A percentile compares a stretch with the other conserved stretches of the same genome.
These are phyloP conservation scores for Thuidium tamariscinum DNA, from an alignment of 225 moss, liverwort and hornwort genomes.

Conservation along the genomic window DNA sequence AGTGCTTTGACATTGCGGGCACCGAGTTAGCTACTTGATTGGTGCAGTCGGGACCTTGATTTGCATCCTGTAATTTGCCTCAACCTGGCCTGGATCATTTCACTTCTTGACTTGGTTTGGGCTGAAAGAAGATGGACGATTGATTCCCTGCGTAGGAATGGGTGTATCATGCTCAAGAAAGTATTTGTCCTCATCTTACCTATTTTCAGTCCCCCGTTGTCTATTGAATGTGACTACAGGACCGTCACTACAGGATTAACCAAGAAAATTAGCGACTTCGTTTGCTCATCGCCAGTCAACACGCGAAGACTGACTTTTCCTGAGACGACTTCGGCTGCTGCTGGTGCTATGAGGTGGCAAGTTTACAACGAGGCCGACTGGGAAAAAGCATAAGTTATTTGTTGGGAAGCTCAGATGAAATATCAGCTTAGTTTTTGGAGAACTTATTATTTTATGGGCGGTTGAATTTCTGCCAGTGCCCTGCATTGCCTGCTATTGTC, in stretches of 20 bases:
- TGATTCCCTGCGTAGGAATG: background rate
- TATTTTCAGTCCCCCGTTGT: background rate
- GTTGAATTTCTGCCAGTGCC: background rate
- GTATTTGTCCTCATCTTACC: background rate
- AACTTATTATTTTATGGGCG: background rate
- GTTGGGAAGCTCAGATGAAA: background rate
- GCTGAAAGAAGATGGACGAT: background rate
- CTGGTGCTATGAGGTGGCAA: conserved; percentile 41
- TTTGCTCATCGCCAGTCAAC: conserved; percentile 6
- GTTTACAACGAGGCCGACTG: conserved; percentile 22
- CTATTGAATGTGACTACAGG: conserved; percentile 1
- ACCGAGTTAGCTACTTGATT: background rate
- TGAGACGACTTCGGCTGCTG: conserved; percentile 5
- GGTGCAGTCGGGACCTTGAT: background rate
- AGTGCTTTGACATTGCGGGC: background rate
- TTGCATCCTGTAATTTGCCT: background rate
- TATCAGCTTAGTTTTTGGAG: background rate
- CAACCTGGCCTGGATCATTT: background rate
- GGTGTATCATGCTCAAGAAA: background rate
- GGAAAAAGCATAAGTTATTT: conserved; percentile 20
- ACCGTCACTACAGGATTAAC: background rate
- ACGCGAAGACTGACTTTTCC: conserved; percentile 9
- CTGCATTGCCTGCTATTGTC: background rate
- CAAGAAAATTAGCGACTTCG: conserved; percentile 24
- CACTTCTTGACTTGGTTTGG: background rate